Evolutionary conservation across 306 rosid species (phyloP), one percentile per base, ranked within the genome.

Genomic region (Calophaca sinica): DNA sequence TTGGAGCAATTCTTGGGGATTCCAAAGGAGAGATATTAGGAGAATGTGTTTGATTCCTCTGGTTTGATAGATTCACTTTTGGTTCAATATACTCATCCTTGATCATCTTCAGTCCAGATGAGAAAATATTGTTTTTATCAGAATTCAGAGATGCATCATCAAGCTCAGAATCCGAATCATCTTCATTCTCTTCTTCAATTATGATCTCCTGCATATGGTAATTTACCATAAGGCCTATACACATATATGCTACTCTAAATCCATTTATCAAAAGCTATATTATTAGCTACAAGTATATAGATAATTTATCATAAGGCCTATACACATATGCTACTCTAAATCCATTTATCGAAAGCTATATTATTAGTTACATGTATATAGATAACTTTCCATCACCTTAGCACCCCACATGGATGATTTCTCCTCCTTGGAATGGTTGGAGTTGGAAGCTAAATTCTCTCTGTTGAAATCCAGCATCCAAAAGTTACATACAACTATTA

Each of bases 141-240:
- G 82, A 85, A 59, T 83, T 80, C 81, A 68, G 78, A 62, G 60
- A 80, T 65, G 81, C 76, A 54, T 84, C 93, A 62, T 80, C 74
- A 29, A 83, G 81, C 39, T 87, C 94, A 61, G 82, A 81, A 73
- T 88, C 93, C 9, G 81, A 87, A 26, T 84, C 86, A 9, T 85
- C 83, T 81, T 86, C 92, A 78, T 76, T 81, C 78, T 91, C 97
- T 72, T 86, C 90, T 72, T 86, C 90, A 29, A 72, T 64, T 80
- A 80, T 81, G 9, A 72, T 77, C 51, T 81, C 87, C 97, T 93
- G 86, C 76, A 86, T 49, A 81, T 68, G 57, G 61, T 45, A 41
- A 64, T 63, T 15, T 35, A 61, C 42, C 72, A 74, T 49, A 50
- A 77, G 53, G 49, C 57, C 80, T 41, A 44, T 59, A 33, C 39